Evolutionary conservation across 148 eudicot genomes (phyloP).

Genomic region (Rhododendron henanense): DNA sequence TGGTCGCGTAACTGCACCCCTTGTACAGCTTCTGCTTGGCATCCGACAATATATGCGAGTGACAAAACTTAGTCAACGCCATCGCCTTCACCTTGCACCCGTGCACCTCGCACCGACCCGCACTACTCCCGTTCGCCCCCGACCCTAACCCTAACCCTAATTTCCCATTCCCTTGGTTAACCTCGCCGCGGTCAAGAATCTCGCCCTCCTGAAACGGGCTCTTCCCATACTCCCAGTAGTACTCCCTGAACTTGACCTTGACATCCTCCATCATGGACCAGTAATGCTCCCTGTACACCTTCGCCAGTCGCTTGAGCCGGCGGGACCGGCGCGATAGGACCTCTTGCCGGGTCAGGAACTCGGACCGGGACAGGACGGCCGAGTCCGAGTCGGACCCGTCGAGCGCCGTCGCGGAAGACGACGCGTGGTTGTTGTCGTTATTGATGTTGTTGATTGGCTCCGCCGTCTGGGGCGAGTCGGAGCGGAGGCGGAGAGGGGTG

Average conservation of each 20-base stretch:
- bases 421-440: not conserved
- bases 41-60: slow-evolving; percentile 45
- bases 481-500: not conserved
- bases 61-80: slow-evolving; percentile 54
- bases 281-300: slow-evolving; percentile 44
- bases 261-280: slow-evolving; percentile 73
- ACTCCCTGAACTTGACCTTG: slow-evolving; percentile 40
- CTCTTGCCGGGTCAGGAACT: slow-evolving; percentile 33
- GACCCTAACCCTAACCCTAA: slow-evolving; percentile 41
- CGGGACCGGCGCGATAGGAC: slow-evolving; percentile 45
- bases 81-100: slow-evolving; percentile 53
- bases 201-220: slow-evolving; percentile 35
- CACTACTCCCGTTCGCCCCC: slow-evolving; percentile 11
- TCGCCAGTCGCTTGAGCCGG: slow-evolving; percentile 35
- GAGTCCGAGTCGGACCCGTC: slow-evolving; percentile 24
- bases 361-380: slow-evolving; percentile 34
- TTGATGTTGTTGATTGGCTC: not conserved
- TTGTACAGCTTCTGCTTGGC: slow-evolving; percentile 48
- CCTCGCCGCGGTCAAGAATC: not conserved
- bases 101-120: slow-evolving; percentile 32
- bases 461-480: not conserved
- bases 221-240: slow-evolving; percentile 44
- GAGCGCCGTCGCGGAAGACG: slow-evolving; percentile 12
- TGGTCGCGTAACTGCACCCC: slow-evolving; percentile 35
- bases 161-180: slow-evolving; percentile 5